Conservation (phyloP, 345 rosid species). For the Durio zibethinus region DNA sequence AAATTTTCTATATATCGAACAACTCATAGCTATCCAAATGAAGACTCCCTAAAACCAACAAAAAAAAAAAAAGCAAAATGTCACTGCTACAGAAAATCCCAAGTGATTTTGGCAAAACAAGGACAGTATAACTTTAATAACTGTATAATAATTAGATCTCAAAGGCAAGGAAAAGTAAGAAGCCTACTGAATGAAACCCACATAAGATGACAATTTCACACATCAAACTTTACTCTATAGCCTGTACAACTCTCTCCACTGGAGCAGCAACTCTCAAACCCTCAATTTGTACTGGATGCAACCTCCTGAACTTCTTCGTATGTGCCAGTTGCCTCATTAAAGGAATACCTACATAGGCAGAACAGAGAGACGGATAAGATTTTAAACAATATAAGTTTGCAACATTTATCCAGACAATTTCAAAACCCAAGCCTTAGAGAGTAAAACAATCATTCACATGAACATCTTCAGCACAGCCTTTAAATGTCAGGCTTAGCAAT, state of each 20-base stretch:
- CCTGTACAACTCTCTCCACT: too few species aligned
- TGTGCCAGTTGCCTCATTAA: conserved; percentile 46
- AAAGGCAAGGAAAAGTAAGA: not conserved
- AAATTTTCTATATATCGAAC: not conserved
- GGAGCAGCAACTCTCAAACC: too few species aligned
- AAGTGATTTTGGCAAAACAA: not conserved
- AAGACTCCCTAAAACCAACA: not conserved
- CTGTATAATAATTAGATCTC: not conserved
- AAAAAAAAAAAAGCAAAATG: not conserved
- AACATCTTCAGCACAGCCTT: not conserved
- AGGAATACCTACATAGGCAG: conserved; percentile 43
- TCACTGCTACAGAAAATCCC: not conserved
- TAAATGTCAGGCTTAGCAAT: not conserved
- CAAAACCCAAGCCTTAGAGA: not conserved
- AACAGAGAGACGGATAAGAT: not conserved
- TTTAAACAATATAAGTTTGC: not conserved
- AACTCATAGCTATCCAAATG: not conserved
- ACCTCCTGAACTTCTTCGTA: conserved; percentile 42
- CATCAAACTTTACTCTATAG: not conserved
- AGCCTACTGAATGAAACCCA: not conserved
- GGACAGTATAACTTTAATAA: not conserved
- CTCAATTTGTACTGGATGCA: conserved; percentile 19
- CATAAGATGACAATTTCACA: not conserved
- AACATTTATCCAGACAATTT: not conserved
- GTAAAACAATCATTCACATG: not conserved